Evolutionary conservation across 768 basidiomycete genomes (phyloP).

Genomic region (Hygrocybe punicea): DNA sequence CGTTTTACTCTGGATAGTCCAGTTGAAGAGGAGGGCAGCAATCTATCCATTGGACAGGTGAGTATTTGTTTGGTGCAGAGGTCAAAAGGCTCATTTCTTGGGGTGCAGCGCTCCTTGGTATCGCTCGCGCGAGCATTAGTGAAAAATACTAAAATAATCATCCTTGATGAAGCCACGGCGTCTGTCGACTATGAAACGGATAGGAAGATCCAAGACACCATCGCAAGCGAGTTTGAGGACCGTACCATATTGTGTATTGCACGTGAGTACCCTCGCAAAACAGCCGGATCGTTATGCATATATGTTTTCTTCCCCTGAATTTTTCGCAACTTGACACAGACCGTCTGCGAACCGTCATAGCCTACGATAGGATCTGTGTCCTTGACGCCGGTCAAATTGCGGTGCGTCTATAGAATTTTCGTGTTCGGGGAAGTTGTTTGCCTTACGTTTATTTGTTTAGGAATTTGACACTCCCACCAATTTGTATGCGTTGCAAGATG

Average conservation of each 20-base stretch:
- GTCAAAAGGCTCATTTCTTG: not conserved
- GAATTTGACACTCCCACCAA: conserved; percentile 80
- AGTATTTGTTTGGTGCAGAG: conserved; percentile 5
- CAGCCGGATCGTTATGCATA: too few species aligned
- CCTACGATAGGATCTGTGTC: conserved; percentile 86
- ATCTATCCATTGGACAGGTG: conserved; percentile 73
- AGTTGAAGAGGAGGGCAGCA: conserved; percentile 84
- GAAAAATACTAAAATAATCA: conserved; percentile 77
- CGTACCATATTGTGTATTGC: conserved; percentile 86
- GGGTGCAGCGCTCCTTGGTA: conserved; percentile 67
- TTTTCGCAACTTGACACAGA: conserved; percentile 41
- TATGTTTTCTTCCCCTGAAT: not conserved
- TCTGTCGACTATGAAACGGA: conserved; percentile 90
- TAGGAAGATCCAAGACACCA: conserved; percentile 86
- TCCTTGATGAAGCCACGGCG: conserved; percentile 92
- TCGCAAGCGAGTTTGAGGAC: conserved; percentile 76
- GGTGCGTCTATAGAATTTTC: conserved; percentile 37
- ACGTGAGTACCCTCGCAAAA: conserved; percentile 56
- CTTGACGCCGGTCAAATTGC: conserved; percentile 77
- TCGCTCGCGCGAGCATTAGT: conserved; percentile 88
- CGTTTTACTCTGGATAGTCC: conserved; percentile 80
- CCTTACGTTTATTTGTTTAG: conserved; percentile 25
- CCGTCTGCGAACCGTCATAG: conserved; percentile 81
- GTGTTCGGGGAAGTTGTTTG: not conserved
- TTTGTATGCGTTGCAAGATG: conserved; percentile 53